Percentiles rank a stretch among this genome's conserved stretches.
phyloP scores from a whole-genome alignment of 176 grass and related monocot genomes.

The Triticum urartu region DNA sequence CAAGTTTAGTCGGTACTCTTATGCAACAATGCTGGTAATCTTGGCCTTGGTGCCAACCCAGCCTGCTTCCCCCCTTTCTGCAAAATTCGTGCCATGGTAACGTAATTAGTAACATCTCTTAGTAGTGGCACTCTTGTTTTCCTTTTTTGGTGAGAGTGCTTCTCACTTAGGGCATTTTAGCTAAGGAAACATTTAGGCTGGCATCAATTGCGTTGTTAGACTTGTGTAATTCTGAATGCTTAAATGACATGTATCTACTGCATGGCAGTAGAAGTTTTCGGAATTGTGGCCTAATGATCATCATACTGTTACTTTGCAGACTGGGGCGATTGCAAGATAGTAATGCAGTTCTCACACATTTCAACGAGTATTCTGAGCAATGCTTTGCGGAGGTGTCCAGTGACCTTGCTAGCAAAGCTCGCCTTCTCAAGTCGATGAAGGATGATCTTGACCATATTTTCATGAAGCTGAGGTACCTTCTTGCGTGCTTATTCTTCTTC shows the following conservation, averaged over 20 bases:
- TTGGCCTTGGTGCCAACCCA: background rate
- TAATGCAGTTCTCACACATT: constrained; percentile 85
- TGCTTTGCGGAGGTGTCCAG: constrained; percentile 73
- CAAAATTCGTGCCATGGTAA: background rate
- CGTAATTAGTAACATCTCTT: background rate
- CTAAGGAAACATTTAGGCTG: background rate
- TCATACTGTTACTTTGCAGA: constrained; percentile 38
- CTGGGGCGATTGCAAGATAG: constrained; percentile 81
- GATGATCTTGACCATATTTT: constrained; percentile 91
- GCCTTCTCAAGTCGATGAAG: constrained; percentile 82
- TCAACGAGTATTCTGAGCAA: constrained; percentile 84
- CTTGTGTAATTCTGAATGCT: background rate
- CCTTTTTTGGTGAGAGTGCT: background rate
- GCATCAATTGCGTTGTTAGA: background rate
- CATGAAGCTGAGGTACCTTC: constrained; percentile 56
- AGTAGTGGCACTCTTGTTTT: background rate
- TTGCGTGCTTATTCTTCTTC: background rate
- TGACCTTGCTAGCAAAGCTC: constrained; percentile 75
- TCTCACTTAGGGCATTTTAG: background rate
- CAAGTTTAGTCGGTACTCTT: background rate
- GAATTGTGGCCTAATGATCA: background rate
- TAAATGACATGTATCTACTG: background rate
- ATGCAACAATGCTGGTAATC: background rate
- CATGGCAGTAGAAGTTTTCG: background rate
- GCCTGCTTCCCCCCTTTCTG: background rate